Percentiles rank a stretch among this genome's conserved stretches.
Conservation (phyloP, 345 rosid genomes). For the Raphanus raphanistrum region DNA sequence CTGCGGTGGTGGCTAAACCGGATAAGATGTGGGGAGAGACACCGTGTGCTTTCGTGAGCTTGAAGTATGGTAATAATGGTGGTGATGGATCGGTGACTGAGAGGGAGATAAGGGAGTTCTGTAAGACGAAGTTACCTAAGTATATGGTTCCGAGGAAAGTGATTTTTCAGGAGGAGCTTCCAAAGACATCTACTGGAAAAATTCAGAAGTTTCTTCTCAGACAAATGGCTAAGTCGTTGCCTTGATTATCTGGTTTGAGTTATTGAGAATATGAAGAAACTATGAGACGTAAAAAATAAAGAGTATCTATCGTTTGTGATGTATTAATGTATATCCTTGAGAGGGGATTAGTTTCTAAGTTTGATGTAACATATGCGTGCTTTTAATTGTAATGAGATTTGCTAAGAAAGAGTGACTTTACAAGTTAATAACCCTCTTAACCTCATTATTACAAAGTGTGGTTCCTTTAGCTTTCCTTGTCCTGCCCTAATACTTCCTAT, state of each 20-base stretch:
- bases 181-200: conserved; percentile 68
- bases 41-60: conserved; percentile 66
- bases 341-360: conserved; percentile 9
- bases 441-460: conserved; percentile 1
- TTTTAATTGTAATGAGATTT: background rate
- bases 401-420: background rate
- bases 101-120: conserved; percentile 54
- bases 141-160: conserved; percentile 68
- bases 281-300: background rate
- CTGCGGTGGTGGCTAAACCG: conserved; percentile 63
- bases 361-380: background rate
- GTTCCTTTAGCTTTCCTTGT: conserved; percentile 18
- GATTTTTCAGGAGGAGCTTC: conserved; percentile 55
- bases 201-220: conserved; percentile 55
- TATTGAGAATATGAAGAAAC: background rate
- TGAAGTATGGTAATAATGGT: conserved; percentile 38
- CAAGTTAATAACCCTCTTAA: conserved; percentile 7
- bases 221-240: conserved; percentile 45
- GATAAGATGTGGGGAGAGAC: conserved; percentile 71
- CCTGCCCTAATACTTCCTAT: conserved; percentile 40
- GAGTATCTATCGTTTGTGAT: background rate
- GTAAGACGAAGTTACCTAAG: conserved; percentile 51
- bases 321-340: conserved; percentile 13
- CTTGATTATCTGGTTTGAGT: background rate
- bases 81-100: conserved; percentile 29